Percentiles rank a stretch among this genome's conserved stretches.
Conservation (phyloP, 177 flowering plant genomes). For the Vitis hybrid region DNA sequence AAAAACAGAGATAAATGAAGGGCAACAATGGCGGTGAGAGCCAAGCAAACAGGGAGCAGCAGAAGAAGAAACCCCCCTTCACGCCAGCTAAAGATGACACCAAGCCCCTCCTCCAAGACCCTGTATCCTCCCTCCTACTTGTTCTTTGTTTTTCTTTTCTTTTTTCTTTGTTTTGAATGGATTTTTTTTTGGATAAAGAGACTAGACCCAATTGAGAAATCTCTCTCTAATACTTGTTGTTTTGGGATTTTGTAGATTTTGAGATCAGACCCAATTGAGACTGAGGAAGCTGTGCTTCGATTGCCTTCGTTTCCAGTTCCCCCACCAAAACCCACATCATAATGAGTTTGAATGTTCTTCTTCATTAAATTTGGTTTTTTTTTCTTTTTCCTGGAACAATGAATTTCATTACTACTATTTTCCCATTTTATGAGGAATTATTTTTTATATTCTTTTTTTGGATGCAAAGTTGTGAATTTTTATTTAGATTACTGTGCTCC, state of each 20-base stretch:
- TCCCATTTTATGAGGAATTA: too few species aligned
- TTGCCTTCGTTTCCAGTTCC: slow-evolving; percentile 43
- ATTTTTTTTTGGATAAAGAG: neutral
- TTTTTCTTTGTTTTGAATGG: neutral
- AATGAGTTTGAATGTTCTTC: neutral
- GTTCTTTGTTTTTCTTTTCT: neutral
- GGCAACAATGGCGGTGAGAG: neutral
- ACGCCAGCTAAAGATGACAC: slow-evolving; percentile 65
- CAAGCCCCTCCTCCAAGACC: slow-evolving; percentile 65
- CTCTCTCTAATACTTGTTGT: neutral
- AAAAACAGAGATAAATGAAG: slow-evolving; percentile 18
- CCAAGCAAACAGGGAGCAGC: slow-evolving; percentile 12
- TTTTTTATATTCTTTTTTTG: too few species aligned
- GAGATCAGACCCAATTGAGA: slow-evolving; percentile 74
- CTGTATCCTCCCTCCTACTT: slow-evolving; percentile 33
- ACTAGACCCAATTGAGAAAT: neutral
- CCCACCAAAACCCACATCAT: neutral
- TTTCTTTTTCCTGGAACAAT: too few species aligned
- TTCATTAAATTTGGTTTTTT: too few species aligned
- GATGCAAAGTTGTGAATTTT: too few species aligned
- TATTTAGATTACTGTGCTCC: too few species aligned
- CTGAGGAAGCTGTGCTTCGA: slow-evolving; percentile 74
- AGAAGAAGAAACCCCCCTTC: slow-evolving; percentile 48
- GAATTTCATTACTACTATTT: too few species aligned
- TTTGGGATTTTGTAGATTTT: slow-evolving; percentile 37